Evolutionary conservation across 2,329 filamentous ascomycete genomes (phyloP).

Genomic region (Aureobasidium musti): DNA sequence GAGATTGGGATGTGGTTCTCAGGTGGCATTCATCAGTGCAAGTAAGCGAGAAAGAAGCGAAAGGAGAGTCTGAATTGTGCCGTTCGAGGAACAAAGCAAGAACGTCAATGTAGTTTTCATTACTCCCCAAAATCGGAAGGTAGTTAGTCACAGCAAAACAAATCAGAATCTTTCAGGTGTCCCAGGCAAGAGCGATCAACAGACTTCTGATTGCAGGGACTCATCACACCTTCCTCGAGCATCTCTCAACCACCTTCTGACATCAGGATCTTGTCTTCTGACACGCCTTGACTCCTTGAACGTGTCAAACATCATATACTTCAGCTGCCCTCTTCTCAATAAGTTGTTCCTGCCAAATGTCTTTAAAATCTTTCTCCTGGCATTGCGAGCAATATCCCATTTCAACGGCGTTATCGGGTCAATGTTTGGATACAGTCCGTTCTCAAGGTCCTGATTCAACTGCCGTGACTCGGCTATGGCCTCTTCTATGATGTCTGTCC

Average conservation of each 20-base stretch:
- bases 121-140: no score
- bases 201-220: background rate
- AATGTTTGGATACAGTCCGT: background rate
- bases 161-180: background rate
- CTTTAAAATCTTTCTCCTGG: background rate
- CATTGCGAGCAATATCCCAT: background rate
- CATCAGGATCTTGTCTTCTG: background rate
- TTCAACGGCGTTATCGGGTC: background rate
- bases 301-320: conserved; percentile 12
- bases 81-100: no score
- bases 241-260: background rate
- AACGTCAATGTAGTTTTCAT: no score
- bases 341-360: background rate
- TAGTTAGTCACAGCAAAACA: no score
- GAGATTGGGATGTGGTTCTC: background rate
- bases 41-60: no score
- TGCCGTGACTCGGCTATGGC: background rate
- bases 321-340: background rate
- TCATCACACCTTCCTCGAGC: background rate
- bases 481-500: background rate
- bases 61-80: no score
- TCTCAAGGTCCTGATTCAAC: background rate
- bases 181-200: background rate
- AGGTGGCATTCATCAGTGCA: no score
- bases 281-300: background rate